These are phyloP conservation scores for Aspergillus cavernicola DNA, from an alignment of 495 filamentous ascomycete species.

Conservation along the genomic window DNA sequence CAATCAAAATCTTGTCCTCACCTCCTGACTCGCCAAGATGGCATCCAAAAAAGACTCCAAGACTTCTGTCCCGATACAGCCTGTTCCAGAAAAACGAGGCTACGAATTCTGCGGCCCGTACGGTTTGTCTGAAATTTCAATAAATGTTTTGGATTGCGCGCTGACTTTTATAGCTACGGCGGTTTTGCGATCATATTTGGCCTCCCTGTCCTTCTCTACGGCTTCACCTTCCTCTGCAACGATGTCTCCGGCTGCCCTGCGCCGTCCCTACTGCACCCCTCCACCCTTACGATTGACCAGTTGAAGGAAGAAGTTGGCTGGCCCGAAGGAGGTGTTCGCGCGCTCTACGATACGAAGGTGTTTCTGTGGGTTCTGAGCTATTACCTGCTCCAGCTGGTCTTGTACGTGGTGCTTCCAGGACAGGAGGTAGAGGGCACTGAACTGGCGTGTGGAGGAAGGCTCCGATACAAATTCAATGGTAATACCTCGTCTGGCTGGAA, in stretches of 20 bases:
- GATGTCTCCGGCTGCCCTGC: slow-evolving; percentile 88
- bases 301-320: slow-evolving; percentile 78
- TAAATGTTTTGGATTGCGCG: too few relatives aligned
- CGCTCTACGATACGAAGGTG: slow-evolving; percentile 56
- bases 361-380: slow-evolving; percentile 68
- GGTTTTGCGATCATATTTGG: slow-evolving; percentile 70
- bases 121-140: slow-evolving; percentile 5
- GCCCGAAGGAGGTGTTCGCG: slow-evolving; percentile 63
- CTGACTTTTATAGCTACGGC: slow-evolving; percentile 54
- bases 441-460: slow-evolving; percentile 64
- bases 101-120: slow-evolving; percentile 91
- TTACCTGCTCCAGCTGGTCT: slow-evolving; percentile 69
- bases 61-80: slow-evolving; percentile 28
- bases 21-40: slow-evolving; percentile 18
- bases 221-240: slow-evolving; percentile 82
- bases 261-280: slow-evolving; percentile 76
- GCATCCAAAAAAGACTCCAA: slow-evolving; percentile 27
- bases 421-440: slow-evolving; percentile 65
- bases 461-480: slow-evolving; percentile 93
- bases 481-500: slow-evolving; percentile 3
- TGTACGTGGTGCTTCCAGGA: slow-evolving; percentile 78
- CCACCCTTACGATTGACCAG: slow-evolving; percentile 61
- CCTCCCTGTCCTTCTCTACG: slow-evolving; percentile 71
- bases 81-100: slow-evolving; percentile 48
- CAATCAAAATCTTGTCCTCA: background rate